Evolutionary conservation across 108 stramenopile species (phyloP).

Genomic region (Cylindrotheca closterium): DNA sequence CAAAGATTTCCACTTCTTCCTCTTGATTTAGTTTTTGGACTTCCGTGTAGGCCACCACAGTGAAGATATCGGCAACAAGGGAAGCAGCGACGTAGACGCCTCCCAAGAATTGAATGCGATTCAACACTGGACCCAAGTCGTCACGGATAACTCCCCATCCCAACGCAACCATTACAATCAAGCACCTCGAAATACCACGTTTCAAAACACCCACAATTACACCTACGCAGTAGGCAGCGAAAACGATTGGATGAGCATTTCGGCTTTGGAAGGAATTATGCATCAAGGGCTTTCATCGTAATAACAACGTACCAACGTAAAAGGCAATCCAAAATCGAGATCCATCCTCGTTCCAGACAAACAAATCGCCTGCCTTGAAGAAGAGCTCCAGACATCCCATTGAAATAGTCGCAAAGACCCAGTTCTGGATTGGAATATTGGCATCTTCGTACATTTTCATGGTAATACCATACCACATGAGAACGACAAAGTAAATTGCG

Average conservation of each 20-base stretch:
- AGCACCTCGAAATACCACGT: conserved; percentile 69
- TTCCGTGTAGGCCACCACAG: conserved; percentile 68
- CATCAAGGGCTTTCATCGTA: background rate
- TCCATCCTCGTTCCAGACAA: conserved; percentile 87
- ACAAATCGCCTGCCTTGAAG: conserved; percentile 71
- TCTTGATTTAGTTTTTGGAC: conserved; percentile 58
- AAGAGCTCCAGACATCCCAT: conserved; percentile 73
- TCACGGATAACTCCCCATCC: conserved; percentile 90
- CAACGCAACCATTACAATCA: conserved; percentile 79
- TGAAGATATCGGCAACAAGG: conserved; percentile 63
- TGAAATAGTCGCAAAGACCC: conserved; percentile 73
- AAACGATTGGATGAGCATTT: conserved; percentile 3
- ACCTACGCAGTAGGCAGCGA: conserved; percentile 22
- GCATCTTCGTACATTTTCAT: conserved; percentile 68
- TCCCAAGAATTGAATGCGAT: conserved; percentile 62
- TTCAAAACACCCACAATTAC: conserved; percentile 76
- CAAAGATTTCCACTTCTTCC: conserved; percentile 70
- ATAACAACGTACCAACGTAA: conserved; percentile 50
- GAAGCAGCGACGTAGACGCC: conserved; percentile 58
- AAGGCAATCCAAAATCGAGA: conserved; percentile 62
- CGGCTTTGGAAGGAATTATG: background rate
- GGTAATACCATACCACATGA: conserved; percentile 59
- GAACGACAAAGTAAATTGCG: conserved; percentile 41
- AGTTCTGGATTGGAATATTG: conserved; percentile 78
- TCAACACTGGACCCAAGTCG: conserved; percentile 61